A percentile compares a stretch with the other conserved stretches of the same genome.
Evolutionary conservation across 169 alveolate species (phyloP).

Genomic region (Perkinsus chesapeaki): DNA sequence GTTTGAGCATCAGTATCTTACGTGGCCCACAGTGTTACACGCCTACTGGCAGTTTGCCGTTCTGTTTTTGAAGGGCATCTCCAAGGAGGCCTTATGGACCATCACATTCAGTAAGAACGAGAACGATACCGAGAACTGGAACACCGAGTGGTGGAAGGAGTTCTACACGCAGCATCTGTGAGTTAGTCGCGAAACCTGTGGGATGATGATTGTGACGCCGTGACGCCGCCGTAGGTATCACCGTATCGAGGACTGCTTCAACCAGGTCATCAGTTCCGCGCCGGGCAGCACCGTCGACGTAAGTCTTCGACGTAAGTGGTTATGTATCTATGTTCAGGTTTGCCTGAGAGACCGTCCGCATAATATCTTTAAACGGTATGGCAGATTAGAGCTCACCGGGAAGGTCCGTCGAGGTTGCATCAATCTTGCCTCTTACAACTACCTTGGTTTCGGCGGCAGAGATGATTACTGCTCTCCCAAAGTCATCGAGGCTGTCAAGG

Average conservation of each 20-base stretch:
- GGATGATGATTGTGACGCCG: not conserved
- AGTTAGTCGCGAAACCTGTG: not conserved
- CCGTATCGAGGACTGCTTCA: not conserved
- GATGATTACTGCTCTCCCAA: constrained; percentile 9
- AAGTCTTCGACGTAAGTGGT: not conserved
- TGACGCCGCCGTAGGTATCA: not conserved
- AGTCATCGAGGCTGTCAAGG: not conserved
- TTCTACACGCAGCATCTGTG: not conserved
- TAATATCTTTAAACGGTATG: not conserved
- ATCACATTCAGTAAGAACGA: not conserved
- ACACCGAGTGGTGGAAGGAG: not conserved
- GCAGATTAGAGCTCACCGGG: not conserved
- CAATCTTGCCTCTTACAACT: constrained; percentile 9
- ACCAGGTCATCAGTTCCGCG: not conserved
- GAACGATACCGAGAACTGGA: not conserved
- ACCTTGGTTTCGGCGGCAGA: constrained; percentile 16
- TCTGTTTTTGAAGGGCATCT: not conserved
- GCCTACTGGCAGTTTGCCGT: not conserved
- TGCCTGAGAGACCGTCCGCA: not conserved
- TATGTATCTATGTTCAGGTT: not conserved
- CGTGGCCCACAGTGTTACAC: not conserved
- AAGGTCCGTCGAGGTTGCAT: not conserved
- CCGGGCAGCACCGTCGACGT: not conserved
- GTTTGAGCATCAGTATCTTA: not conserved
- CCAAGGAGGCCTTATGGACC: not conserved